Base-by-base conservation (phyloP, 1,284 basidiomycete species). In the Sutorius eximius region DNA sequence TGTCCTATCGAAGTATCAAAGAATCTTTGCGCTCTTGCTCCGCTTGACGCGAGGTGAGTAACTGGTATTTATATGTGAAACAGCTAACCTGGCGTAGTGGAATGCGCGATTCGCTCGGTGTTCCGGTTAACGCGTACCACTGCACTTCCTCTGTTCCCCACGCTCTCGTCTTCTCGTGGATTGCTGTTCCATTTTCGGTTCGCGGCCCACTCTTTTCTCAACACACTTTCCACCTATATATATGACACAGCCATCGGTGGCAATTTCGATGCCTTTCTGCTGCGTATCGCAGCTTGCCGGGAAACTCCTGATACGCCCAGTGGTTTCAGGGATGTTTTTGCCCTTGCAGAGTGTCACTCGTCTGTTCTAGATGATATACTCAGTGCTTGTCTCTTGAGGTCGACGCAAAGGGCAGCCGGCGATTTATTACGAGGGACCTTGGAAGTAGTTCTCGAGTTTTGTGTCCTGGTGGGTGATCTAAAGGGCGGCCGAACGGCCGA, bases 1-100 rank as follows among this genome's bases (percentile, higher is more conserved):
- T 2, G 79, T 89, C 36, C 72, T 93, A 36, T 85, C 82, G n/a
- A 94, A 93, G 69, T 95, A 94, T 66, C 90, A 93, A 61, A 75
- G 86, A 29, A 75, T 93, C 53, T 92, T 93, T 67, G 80, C 87
- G 1, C 85, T 93, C 61, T 78, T 93, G 34, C 74, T 95, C 24
- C 81, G 91, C 22, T 74, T 95, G 27, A 77, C 86, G 61, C 79
- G 93, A 76, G 89, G 90, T 89, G 62, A 38, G 75, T 36, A 5
- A 20, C 37, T 12, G 16, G 12, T 33, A 22, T 29, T 29, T 16
- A 29, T 22, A 29, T 45, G 7, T 16, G 45, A 37, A 33, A 12
- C 51, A 3, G 42, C 51, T 65, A 34, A 59, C 20, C 10, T 34
- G 8, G 24, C 13, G 20, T 46, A 91, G 90, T 91, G 30, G 84